Evolutionary conservation across 148 eudicot genomes (phyloP).

Genomic region (Nepenthes mirabilis): DNA sequence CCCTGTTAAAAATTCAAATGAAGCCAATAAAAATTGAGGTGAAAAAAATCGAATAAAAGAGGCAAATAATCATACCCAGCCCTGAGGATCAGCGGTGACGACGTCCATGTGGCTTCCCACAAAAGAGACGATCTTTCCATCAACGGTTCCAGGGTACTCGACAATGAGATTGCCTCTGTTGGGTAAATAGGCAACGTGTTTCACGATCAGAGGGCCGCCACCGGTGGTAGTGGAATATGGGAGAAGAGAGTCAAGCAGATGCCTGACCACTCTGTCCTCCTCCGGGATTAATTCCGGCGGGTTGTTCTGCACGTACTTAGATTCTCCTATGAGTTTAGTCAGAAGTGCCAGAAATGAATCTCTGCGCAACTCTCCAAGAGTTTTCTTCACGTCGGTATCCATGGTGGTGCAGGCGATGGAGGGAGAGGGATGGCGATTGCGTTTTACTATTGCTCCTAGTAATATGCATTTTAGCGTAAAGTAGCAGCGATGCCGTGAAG

Average conservation of each 20-base stretch:
- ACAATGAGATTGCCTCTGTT: conserved; percentile 87
- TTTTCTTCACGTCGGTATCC: conserved; percentile 29
- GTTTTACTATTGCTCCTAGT: too few relatives aligned
- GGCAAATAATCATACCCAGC: conserved; percentile 47
- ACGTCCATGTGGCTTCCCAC: conserved; percentile 99
- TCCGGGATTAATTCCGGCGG: conserved; percentile 92
- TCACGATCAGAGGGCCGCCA: conserved; percentile 72
- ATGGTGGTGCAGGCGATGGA: conserved; percentile 5
- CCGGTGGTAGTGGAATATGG: conserved; percentile 57
- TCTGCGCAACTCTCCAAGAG: conserved; percentile 56
- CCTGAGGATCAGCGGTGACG: conserved; percentile 79
- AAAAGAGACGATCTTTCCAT: conserved; percentile 61
- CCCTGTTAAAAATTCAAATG: neutral
- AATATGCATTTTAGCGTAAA: too few relatives aligned
- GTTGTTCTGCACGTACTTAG: conserved; percentile 85
- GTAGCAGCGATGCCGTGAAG: too few relatives aligned
- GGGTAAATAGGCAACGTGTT: conserved; percentile 58
- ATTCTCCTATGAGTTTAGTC: conserved; percentile 69
- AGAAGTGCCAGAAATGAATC: conserved; percentile 55
- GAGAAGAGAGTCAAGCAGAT: conserved; percentile 50
- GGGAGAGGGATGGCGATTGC: neutral
- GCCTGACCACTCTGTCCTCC: conserved; percentile 75
- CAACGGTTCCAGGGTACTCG: conserved; percentile 73
- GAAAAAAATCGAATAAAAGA: neutral
- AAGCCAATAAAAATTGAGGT: neutral